These are phyloP conservation scores for Zymoseptoria pseudotritici DNA, from an alignment of 2,329 filamentous ascomycete genomes.

Conservation along the genomic window DNA sequence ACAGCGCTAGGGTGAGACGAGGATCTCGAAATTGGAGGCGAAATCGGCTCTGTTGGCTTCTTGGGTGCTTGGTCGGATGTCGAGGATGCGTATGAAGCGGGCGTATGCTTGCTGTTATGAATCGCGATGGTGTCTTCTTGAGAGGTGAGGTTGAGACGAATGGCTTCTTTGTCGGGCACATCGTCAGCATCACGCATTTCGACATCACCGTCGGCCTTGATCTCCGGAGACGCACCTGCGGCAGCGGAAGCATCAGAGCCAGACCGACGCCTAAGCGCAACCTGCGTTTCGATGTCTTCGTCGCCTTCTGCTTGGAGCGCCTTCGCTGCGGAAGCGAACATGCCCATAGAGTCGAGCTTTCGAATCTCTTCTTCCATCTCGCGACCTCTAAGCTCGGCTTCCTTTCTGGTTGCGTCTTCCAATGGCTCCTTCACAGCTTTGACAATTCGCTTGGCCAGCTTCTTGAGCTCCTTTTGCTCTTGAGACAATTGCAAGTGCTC, in stretches of 20 bases:
- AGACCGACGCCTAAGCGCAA: conserved; percentile 15
- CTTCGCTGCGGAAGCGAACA: conserved; percentile 38
- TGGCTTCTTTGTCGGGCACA: conserved; percentile 18
- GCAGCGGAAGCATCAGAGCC: conserved; percentile 34
- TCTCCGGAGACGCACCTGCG: conserved; percentile 28
- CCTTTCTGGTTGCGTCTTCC: conserved; percentile 67
- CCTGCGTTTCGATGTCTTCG: conserved; percentile 26
- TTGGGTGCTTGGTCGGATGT: conserved; percentile 7
- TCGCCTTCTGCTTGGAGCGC: conserved; percentile 42
- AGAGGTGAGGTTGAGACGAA: conserved; percentile 17
- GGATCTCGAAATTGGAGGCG: conserved; percentile 27
- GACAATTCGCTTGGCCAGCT: conserved; percentile 81
- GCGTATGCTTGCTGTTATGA: conserved; percentile 13
- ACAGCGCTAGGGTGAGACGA: conserved; percentile 12
- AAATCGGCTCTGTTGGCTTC: conserved; percentile 27
- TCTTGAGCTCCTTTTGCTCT: conserved; percentile 74
- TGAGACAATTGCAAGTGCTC: conserved; percentile 37
- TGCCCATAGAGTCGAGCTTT: conserved; percentile 66
- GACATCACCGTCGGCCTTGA: conserved; percentile 20
- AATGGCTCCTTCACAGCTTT: conserved; percentile 72
- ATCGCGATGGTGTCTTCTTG: conserved; percentile 13
- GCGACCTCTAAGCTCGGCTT: conserved; percentile 70
- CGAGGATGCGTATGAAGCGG: conserved; percentile 19
- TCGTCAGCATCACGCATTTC: conserved; percentile 28
- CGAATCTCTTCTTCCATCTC: conserved; percentile 62